Evolutionary conservation across 106 monocot genomes (phyloP), one percentile per base, ranked within the genome.

Genomic region (Phalaenopsis aphrodite): DNA sequence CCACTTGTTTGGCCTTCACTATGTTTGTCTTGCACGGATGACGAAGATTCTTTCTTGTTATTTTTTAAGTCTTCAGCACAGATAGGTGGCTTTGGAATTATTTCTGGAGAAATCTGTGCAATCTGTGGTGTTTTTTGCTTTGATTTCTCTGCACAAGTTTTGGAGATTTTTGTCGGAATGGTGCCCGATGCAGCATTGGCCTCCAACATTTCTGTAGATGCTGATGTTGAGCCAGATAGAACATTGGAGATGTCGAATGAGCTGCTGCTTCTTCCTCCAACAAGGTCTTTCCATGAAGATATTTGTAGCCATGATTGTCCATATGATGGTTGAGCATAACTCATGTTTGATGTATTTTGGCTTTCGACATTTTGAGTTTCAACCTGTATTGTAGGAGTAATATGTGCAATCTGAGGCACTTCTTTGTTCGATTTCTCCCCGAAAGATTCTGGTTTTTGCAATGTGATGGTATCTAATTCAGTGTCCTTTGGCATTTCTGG

Each of bases 271-370:
- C 76, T 66, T 45, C 79, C 88, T 38, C 89, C 92, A 43, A 99
- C 78, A 47, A 99, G 86, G 37, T 93, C 88, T 75, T 81, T 99
- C 98, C 98, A 99, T 55, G 98, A 87, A 2, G 89, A 87, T 71
- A 92, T 98, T 73, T 98, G 94, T 75, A 89, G 39, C 97, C 94
- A 98, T 15, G 85, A 81, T 6, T 84, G 36, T 11, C 77, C 85
- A 4, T 45, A 3, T 45, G 3, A 3, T 45, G 43, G 6, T 6
- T 45, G 43, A 45, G 43, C 43, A 45, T 45, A 4, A 45, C 43
- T 4, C 6, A 6, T 45, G 43, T 45, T 45, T 45, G 43, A 6
- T 1, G 5, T 6, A 6, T 45, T 45, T 45, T 45, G 43, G 3
- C 43, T 45, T 45, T 45, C 43, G 1, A 6, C 43, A 45, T 45